phyloP scores from a whole-genome alignment of 108 stramenopile species.

The Cylindrotheca closterium region DNA sequence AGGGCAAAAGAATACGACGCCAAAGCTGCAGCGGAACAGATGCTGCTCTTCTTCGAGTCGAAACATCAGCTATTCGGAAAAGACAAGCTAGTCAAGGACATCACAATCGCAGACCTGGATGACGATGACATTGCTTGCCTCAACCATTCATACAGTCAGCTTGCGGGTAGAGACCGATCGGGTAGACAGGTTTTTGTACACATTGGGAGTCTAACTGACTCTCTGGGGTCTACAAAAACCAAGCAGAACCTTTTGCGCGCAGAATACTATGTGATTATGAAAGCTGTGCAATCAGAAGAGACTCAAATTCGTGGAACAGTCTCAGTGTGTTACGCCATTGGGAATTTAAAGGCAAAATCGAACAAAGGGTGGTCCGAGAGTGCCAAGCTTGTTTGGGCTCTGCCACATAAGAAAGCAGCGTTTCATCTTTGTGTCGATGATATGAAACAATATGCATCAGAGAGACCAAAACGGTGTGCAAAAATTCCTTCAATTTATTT shows the following conservation, averaged over 20 bases:
- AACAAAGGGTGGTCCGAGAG: neutral
- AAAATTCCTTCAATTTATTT: no score
- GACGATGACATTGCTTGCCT: constrained; percentile 3
- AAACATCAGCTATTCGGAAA: constrained; percentile 11
- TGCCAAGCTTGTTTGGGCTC: neutral
- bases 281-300: constrained; percentile 11
- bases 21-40: no score
- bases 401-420: no score
- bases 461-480: no score
- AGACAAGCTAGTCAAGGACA: neutral
- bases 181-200: constrained; percentile 7
- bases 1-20: constrained; percentile 8
- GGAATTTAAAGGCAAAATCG: neutral
- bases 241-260: no score
- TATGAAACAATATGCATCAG: neutral
- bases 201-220: no score
- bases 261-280: constrained; percentile 14
- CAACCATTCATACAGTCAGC: neutral
- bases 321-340: neutral
- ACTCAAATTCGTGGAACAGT: constrained; percentile 1
- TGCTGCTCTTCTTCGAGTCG: constrained; percentile 1
- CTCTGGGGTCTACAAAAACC: no score
- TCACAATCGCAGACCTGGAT: neutral
- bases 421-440: constrained; percentile 16
- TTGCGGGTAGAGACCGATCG: constrained; percentile 10